A percentile compares a stretch with the other conserved stretches of the same genome.
These are phyloP conservation scores for Suillus fuscotomentosus DNA, from an alignment of 768 basidiomycete genomes.

Conservation along the genomic window DNA sequence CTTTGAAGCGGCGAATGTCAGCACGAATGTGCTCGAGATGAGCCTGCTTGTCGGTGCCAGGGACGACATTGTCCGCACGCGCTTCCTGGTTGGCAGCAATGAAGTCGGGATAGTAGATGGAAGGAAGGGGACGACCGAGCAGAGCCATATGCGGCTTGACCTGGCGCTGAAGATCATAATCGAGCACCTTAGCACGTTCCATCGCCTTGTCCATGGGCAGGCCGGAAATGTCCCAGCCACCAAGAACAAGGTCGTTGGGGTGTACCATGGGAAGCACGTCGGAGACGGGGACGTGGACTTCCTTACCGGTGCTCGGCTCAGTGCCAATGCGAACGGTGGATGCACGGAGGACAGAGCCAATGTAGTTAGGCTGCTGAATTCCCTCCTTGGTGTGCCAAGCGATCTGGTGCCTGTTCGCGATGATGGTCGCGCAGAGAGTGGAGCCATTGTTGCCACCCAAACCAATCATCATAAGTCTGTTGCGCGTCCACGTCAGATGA, in stretches of 20 bases:
- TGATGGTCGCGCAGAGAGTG: slow-evolving; percentile 89
- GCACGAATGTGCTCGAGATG: slow-evolving; percentile 90
- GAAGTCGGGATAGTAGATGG: slow-evolving; percentile 96
- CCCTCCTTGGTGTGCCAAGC: slow-evolving; percentile 93
- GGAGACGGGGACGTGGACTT: slow-evolving; percentile 88
- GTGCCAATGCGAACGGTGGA: slow-evolving; percentile 91
- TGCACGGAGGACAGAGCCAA: slow-evolving; percentile 93
- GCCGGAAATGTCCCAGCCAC: slow-evolving; percentile 98
- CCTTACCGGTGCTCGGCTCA: slow-evolving; percentile 78
- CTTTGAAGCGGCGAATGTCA: slow-evolving; percentile 95
- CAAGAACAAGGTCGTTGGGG: slow-evolving; percentile 95
- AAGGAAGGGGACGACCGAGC: slow-evolving; percentile 83
- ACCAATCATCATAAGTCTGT: slow-evolving; percentile 94
- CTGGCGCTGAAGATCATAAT: slow-evolving; percentile 96
- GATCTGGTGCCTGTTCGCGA: slow-evolving; percentile 95
- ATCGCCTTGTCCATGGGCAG: slow-evolving; percentile 86
- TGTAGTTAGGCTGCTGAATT: slow-evolving; percentile 93
- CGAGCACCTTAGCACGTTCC: slow-evolving; percentile 89
- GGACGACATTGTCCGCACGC: slow-evolving; percentile 91
- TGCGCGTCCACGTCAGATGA: not conserved
- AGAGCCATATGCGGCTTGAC: slow-evolving; percentile 82
- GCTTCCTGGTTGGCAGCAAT: slow-evolving; percentile 97
- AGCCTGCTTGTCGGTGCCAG: slow-evolving; percentile 81
- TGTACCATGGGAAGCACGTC: slow-evolving; percentile 97
- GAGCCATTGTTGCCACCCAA: slow-evolving; percentile 97